Percentiles rank a stretch among this genome's conserved stretches.
Conservation (phyloP, 768 basidiomycete species). For the Podaxis rugospora region DNA sequence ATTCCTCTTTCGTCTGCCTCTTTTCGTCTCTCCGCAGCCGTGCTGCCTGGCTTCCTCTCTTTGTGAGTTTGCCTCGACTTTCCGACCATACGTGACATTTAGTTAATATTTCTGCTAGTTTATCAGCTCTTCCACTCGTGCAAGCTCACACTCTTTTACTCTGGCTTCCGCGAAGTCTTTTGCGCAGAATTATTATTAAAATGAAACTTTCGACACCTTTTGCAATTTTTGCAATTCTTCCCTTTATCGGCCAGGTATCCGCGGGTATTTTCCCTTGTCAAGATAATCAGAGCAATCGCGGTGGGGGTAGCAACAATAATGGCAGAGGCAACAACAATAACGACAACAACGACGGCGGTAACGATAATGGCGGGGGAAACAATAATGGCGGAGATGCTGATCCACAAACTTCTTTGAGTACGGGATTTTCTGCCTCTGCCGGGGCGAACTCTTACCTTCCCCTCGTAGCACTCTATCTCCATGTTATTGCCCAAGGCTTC, state of each 20-base stretch:
- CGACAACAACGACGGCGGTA: conserved; percentile 14
- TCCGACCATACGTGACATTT: not conserved
- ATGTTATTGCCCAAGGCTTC: conserved; percentile 45
- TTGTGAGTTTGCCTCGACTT: conserved; percentile 17
- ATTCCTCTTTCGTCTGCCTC: conserved; percentile 22
- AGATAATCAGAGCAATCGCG: conserved; percentile 2
- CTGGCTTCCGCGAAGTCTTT: conserved; percentile 43
- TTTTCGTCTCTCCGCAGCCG: conserved; percentile 42
- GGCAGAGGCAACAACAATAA: conserved; percentile 17
- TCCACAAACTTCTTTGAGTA: conserved; percentile 43
- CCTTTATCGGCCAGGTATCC: conserved; percentile 32
- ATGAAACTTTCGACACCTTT: conserved; percentile 47
- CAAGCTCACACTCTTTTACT: conserved; percentile 28
- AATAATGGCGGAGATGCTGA: conserved; percentile 13
- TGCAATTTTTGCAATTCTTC: conserved; percentile 27
- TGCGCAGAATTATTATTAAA: conserved; percentile 19
- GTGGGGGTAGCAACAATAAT: conserved; percentile 12
- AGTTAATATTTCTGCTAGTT: conserved; percentile 8
- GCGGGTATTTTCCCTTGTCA: conserved; percentile 26
- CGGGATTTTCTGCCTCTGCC: conserved; percentile 5
- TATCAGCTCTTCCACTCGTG: conserved; percentile 25
- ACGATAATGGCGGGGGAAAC: conserved; percentile 1
- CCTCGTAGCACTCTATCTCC: conserved; percentile 43
- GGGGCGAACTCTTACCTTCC: conserved; percentile 1
- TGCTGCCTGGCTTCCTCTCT: conserved; percentile 39